Base-by-base conservation (phyloP, 2,329 filamentous ascomycete genomes). In the Lasiodiplodia sp. region DNA sequence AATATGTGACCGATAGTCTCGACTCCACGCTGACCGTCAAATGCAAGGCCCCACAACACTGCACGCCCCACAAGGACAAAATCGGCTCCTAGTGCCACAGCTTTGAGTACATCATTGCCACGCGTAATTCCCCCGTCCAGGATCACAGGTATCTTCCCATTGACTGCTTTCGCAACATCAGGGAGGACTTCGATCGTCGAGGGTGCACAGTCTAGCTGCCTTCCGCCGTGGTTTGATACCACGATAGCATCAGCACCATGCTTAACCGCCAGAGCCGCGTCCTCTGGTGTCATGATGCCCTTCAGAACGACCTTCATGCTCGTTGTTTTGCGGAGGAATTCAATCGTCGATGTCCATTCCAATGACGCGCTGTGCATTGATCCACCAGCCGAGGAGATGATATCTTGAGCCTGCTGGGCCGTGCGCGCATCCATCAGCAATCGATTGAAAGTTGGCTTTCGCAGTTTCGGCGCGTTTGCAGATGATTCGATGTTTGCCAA, bases 71-170 rank as follows among this genome's bases (percentile, higher is more conserved):
- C 77, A 0, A 88, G 88, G 0, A 80, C 88, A 0, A 86, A 88
- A 63, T 80, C 87, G 0, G 88, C 89, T 0, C 89, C 89, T 0
- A 91, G 78, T 63, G 88, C 89, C 12, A 91, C 73, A 0, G 87
- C 88, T 75, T 91, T 91, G 72, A 91, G 83, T 2, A 91, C 85
- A 73, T 91, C 89, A 0, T 87, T 86, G 0, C 89, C 89, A 21
- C 88, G 80, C 23, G 83, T 82, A 28, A 91, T 83, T 0, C 89
- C 89, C 0, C 88, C 88, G 70, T 91, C 89, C 11, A 91, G 80
- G 63, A 85, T 86, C 0, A 91, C 77, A 8, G 55, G 34, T 3
- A 58, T 40, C 14, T 34, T 12, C 1, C 55, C 55, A 4, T 14
- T 10, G 6, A 90, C 81, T 64, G 77, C 78, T 37, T 85, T 83